A percentile compares a stretch with the other conserved stretches of the same genome.
phyloP scores from a whole-genome alignment of 1,284 basidiomycete species.

The Athelia sp. region DNA sequence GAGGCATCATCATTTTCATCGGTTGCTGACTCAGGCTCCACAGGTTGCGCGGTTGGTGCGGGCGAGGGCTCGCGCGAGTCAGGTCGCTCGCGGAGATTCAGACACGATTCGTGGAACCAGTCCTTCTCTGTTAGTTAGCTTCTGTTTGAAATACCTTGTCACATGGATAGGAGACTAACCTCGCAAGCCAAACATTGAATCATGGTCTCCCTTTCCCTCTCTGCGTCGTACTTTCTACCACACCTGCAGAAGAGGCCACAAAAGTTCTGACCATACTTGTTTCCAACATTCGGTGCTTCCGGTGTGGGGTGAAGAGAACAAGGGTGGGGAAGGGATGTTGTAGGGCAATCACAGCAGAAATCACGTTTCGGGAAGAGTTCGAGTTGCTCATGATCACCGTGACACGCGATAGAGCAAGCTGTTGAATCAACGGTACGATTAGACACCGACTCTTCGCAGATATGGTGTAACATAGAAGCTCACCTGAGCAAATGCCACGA shows the following conservation, averaged over 20 bases:
- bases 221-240: constrained; percentile 60
- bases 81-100: constrained; percentile 66
- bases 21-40: constrained; percentile 35
- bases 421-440: no score
- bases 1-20: constrained; percentile 39
- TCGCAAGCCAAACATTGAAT: constrained; percentile 80
- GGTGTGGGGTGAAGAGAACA: constrained; percentile 54
- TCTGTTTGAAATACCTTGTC: no score
- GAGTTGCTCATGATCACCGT: constrained; percentile 75
- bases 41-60: constrained; percentile 17
- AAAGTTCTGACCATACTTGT: constrained; percentile 72
- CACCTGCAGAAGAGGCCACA: constrained; percentile 66
- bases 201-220: constrained; percentile 74
- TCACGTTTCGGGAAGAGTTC: constrained; percentile 79
- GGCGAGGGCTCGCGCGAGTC: constrained; percentile 41
- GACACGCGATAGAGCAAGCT: constrained; percentile 79
- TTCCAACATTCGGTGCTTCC: constrained; percentile 52
- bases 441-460: constrained; percentile 31
- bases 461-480: background rate
- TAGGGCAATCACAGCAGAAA: constrained; percentile 81
- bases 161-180: constrained; percentile 36
- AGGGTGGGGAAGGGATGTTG: constrained; percentile 45
- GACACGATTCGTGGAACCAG: constrained; percentile 84
- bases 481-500: constrained; percentile 40
- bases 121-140: constrained; percentile 61